Evolutionary conservation across 352 stramenopile species (phyloP).

Genomic region (Blastocystis sp.): DNA sequence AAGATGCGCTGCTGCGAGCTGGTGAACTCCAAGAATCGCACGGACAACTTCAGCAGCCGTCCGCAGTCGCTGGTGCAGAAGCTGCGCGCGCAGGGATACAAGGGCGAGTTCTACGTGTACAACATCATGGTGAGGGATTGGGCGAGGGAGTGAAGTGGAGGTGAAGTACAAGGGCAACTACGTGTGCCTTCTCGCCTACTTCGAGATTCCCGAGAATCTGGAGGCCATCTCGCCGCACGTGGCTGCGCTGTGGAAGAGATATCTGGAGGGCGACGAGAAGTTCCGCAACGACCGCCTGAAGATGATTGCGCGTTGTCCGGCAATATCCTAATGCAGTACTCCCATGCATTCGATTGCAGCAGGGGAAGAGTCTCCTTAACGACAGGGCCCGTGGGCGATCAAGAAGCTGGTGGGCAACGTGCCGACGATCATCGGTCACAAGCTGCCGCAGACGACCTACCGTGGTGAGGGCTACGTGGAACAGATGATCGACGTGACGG

Average conservation of each 20-base stretch:
- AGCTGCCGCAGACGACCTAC: conserved; percentile 29
- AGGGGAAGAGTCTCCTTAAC: neutral
- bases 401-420: conserved; percentile 34
- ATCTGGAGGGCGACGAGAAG: conserved; percentile 18
- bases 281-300: conserved; percentile 40
- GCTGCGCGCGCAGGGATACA: conserved; percentile 24
- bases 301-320: conserved; percentile 41
- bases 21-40: conserved; percentile 9
- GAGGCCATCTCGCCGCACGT: conserved; percentile 25
- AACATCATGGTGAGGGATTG: conserved; percentile 43
- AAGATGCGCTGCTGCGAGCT: conserved; percentile 36
- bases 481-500: conserved; percentile 41
- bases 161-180: conserved; percentile 28
- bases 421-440: conserved; percentile 55
- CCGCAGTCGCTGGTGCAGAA: conserved; percentile 32
- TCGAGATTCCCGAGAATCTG: conserved; percentile 33
- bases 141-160: neutral
- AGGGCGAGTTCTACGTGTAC: conserved; percentile 56
- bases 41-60: conserved; percentile 6
- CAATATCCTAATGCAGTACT: neutral
- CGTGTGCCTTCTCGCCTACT: conserved; percentile 23
- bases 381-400: conserved; percentile 14
- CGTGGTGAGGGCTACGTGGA: conserved; percentile 35
- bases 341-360: neutral
- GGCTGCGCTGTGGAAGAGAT: conserved; percentile 20